Conservation (phyloP, 169 alveolate species). For the Plasmodium relictum region DNA sequence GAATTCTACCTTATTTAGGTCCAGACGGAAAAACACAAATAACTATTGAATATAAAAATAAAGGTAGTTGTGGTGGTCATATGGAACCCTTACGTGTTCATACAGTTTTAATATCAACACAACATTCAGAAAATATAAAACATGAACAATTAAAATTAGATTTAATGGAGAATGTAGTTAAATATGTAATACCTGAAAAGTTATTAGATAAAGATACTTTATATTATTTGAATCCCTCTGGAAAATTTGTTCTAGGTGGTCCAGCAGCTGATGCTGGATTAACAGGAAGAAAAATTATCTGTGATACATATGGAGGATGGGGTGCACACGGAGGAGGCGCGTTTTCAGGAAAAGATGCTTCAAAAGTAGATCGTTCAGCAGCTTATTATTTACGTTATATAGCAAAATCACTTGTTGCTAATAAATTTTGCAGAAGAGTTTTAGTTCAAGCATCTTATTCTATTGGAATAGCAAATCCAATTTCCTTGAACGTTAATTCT, state of each 20-base stretch:
- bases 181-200: slow-evolving; percentile 94
- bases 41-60: slow-evolving; percentile 91
- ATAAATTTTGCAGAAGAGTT: slow-evolving; percentile 95
- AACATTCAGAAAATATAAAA: slow-evolving; percentile 88
- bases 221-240: slow-evolving; percentile 97
- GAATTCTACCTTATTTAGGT: slow-evolving; percentile 94
- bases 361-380: slow-evolving; percentile 99
- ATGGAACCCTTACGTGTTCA: slow-evolving; percentile 94
- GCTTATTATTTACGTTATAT: slow-evolving; percentile 99
- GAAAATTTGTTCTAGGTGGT: slow-evolving; percentile 98
- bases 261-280: slow-evolving; percentile 99
- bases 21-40: slow-evolving; percentile 99
- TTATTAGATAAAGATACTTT: slow-evolving; percentile 95
- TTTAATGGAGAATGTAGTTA: slow-evolving; percentile 94
- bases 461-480: slow-evolving; percentile 98
- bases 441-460: slow-evolving; percentile 98
- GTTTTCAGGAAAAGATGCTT: slow-evolving; percentile 99
- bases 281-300: slow-evolving; percentile 99
- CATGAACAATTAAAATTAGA: slow-evolving; percentile 89
- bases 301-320: slow-evolving; percentile 99
- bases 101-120: slow-evolving; percentile 95
- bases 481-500: slow-evolving; percentile 96
- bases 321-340: slow-evolving; percentile 99
- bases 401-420: slow-evolving; percentile 98
- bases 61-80: slow-evolving; percentile 88